phyloP scores from a whole-genome alignment of 208 protist genomes.

The Sergeia podlipaevii region DNA sequence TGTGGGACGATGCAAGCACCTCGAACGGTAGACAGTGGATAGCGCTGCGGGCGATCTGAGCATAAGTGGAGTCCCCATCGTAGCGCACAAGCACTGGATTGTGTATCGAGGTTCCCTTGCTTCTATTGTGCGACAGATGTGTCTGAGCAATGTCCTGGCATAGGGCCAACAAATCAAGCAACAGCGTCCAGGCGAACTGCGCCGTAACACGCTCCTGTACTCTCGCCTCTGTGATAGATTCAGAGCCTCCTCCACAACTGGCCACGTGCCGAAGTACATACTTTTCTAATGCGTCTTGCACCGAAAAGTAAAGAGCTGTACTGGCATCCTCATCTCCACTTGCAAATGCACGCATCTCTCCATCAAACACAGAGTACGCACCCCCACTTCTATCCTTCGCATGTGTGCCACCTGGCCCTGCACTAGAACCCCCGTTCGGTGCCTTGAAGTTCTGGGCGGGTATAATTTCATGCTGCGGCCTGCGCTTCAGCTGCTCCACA shows the following conservation, averaged over 20 bases:
- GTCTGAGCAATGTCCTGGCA: slow-evolving; percentile 42
- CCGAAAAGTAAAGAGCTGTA: slow-evolving; percentile 41
- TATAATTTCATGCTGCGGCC: slow-evolving; percentile 38
- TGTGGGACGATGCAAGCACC: slow-evolving; percentile 18
- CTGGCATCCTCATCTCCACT: slow-evolving; percentile 21
- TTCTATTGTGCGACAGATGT: too few relatives aligned
- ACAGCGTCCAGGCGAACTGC: slow-evolving; percentile 53
- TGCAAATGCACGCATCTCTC: slow-evolving; percentile 45
- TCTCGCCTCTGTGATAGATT: slow-evolving; percentile 4
- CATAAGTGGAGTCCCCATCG: slow-evolving; percentile 38
- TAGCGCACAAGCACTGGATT: slow-evolving; percentile 61
- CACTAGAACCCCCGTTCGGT: not conserved
- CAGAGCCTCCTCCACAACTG: too few relatives aligned
- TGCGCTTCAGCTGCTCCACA: slow-evolving; percentile 6
- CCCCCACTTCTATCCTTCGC: not conserved
- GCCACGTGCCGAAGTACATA: slow-evolving; percentile 69
- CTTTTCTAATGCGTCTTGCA: slow-evolving; percentile 45
- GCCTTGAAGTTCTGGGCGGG: slow-evolving; percentile 37
- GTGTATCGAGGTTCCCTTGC: not conserved
- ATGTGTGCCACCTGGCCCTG: not conserved
- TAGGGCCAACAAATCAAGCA: slow-evolving; percentile 58
- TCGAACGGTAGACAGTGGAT: slow-evolving; percentile 90
- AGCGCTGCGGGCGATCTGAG: slow-evolving; percentile 53
- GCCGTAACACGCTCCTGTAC: slow-evolving; percentile 14
- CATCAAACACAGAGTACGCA: slow-evolving; percentile 30